A percentile compares a stretch with the other conserved stretches of the same genome.
Conservation (phyloP, 2,329 filamentous ascomycete species). For the Scedosporium apiospermum region DNA sequence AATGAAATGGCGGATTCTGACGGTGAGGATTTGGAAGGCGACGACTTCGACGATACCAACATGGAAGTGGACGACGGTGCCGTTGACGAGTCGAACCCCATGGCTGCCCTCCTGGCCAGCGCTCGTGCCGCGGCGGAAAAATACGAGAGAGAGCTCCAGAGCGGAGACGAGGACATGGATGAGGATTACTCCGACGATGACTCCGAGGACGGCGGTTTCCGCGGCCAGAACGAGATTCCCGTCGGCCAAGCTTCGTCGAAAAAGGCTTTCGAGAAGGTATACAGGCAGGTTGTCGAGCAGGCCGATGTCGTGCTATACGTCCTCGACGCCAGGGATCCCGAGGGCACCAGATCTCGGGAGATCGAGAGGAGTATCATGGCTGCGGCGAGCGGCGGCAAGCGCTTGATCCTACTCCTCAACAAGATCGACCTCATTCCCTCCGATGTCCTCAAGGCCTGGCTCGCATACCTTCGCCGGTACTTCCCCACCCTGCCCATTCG, state of each 20-base stretch:
- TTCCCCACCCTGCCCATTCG: constrained; percentile 88
- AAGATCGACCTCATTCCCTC: constrained; percentile 89
- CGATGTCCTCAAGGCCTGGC: constrained; percentile 73
- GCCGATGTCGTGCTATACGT: constrained; percentile 91
- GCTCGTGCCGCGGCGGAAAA: constrained; percentile 68
- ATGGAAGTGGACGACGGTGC: constrained; percentile 49
- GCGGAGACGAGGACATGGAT: constrained; percentile 48
- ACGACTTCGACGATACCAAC: constrained; percentile 35
- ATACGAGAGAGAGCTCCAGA: constrained; percentile 58
- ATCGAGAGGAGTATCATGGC: constrained; percentile 88
- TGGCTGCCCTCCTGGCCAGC: constrained; percentile 83
- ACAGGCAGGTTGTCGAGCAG: constrained; percentile 83
- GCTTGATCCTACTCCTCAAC: constrained; percentile 85
- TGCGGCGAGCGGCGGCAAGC: constrained; percentile 72
- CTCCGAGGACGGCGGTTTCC: constrained; percentile 45
- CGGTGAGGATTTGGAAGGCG: constrained; percentile 38
- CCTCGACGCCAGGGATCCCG: constrained; percentile 82
- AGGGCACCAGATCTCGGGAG: constrained; percentile 81
- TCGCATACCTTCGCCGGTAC: constrained; percentile 72
- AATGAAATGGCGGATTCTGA: constrained; percentile 33
- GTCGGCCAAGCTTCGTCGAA: constrained; percentile 56
- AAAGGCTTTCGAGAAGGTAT: constrained; percentile 88
- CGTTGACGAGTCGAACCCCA: constrained; percentile 68
- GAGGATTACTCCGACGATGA: constrained; percentile 29
- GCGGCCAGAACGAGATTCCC: constrained; percentile 39